phyloP scores from a whole-genome alignment of 371 early-diverging fungal species.

The Umbelopsis sp. region DNA sequence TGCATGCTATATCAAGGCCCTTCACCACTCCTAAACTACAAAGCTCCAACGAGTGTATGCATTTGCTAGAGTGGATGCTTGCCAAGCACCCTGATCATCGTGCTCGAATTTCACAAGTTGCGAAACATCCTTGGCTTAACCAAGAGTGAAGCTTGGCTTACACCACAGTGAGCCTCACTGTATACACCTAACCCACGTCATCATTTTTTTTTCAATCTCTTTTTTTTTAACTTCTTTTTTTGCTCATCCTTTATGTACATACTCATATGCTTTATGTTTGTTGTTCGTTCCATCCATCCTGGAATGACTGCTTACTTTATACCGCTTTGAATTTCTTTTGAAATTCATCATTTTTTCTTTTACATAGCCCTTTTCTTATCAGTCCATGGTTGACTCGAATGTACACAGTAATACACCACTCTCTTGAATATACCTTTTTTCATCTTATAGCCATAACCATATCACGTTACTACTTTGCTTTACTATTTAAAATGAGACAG shows the following conservation, averaged over 20 bases:
- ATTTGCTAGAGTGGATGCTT: slow-evolving; percentile 70
- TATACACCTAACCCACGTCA: not conserved
- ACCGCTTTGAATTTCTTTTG: too few species aligned
- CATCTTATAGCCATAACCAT: not conserved
- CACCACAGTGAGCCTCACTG: not conserved
- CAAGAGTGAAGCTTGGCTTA: not conserved
- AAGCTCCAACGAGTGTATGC: slow-evolving; percentile 58
- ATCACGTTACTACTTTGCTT: too few species aligned
- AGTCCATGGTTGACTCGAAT: too few species aligned
- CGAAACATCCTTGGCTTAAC: slow-evolving; percentile 65
- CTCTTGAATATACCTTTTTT: too few species aligned
- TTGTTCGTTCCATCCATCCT: not conserved
- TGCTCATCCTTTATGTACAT: not conserved
- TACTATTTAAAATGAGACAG: too few species aligned
- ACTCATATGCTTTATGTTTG: not conserved
- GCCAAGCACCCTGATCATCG: slow-evolving; percentile 60
- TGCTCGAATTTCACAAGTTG: slow-evolving; percentile 65
- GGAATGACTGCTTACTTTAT: not conserved
- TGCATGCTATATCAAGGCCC: slow-evolving; percentile 54
- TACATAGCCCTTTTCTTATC: too few species aligned
- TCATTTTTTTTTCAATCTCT: not conserved
- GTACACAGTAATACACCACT: too few species aligned
- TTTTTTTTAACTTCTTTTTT: not conserved
- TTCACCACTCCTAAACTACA: slow-evolving; percentile 46
- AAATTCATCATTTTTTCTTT: too few species aligned